Evolutionary conservation across 2,329 filamentous ascomycete species (phyloP).

Genomic region (Teratosphaeria pseudoeucalypti): DNA sequence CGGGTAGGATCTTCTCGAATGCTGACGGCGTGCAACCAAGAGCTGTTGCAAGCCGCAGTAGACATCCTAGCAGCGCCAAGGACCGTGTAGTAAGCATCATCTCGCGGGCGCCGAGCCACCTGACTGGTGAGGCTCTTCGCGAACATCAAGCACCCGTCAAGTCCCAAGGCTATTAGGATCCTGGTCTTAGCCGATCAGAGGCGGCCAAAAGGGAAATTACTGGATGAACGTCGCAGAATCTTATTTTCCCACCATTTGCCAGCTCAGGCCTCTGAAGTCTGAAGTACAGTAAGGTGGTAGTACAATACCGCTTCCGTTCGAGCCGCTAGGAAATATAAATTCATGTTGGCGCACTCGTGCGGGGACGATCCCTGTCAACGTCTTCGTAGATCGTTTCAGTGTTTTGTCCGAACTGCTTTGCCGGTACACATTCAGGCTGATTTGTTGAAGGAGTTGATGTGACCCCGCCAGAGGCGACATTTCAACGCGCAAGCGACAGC

Average conservation of each 20-base stretch:
- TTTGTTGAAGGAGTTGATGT: background rate
- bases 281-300: background rate
- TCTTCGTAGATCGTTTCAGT: background rate
- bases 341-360: background rate
- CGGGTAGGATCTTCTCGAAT: constrained; percentile 25
- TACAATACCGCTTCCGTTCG: background rate
- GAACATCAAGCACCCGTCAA: background rate
- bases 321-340: background rate
- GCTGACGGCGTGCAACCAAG: constrained; percentile 25
- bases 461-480: no score
- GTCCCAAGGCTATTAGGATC: background rate
- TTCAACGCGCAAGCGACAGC: background rate
- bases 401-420: background rate
- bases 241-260: background rate
- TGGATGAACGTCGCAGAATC: background rate
- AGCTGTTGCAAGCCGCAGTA: constrained; percentile 2
- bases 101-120: background rate
- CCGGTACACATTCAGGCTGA: background rate
- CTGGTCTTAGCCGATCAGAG: background rate
- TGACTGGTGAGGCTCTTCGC: background rate
- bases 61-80: background rate
- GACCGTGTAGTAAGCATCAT: background rate
- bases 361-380: background rate
- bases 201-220: background rate
- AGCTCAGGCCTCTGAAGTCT: background rate